Base-by-base conservation (phyloP, 345 rosid genomes). In the Rhizophora mangle region DNA sequence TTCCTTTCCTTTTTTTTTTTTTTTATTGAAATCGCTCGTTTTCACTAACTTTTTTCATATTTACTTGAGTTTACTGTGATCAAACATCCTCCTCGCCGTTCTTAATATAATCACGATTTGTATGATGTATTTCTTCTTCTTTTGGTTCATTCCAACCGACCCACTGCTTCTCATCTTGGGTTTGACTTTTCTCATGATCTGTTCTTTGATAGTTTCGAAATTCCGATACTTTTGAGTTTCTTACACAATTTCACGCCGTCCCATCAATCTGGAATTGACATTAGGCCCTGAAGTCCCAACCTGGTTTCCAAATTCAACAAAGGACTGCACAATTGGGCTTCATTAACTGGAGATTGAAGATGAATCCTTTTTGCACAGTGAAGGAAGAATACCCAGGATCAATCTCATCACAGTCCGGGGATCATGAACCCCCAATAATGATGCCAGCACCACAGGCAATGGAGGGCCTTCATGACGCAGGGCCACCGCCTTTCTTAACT, bases 401-500 rank as follows among this genome's bases (percentile, higher is more conserved):
- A 16, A 75, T 72, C 16, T 76, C 75, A 11, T 69, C 72, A 6
- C 76, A 24, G 52, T 37, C 56, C 7, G 75, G 65, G 3, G 69
- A 34, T 34, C 37, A 72, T 30, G 76, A 78, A 5, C 5, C 43
- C 8, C 65, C 57, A 68, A 53, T 56, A 31, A 31, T 31, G 67
- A 26, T 47, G 72, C 36, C 64, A 21, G 68, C 71, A 22, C 93
- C 86, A 19, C 86, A 76, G 74, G 96, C 98, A 37, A 70, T 84
- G 74, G 93, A 91, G 68, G 93, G 95, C 5, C 86, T 93, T 24
- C 86, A 86, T 29, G 98, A 93, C 51, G 11, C 81, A 32, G 78
- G 78, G 8, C 81, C 72, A 39, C 74, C 81, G 3, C 80, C 80
- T 59, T 77, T 77, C 63, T 49, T 77, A 46, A 72, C 59, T 19